A percentile compares a stretch with the other conserved stretches of the same genome.
Evolutionary conservation across 2,329 filamentous ascomycete genomes (phyloP).

Genomic region (Cyclaneusma minus): DNA sequence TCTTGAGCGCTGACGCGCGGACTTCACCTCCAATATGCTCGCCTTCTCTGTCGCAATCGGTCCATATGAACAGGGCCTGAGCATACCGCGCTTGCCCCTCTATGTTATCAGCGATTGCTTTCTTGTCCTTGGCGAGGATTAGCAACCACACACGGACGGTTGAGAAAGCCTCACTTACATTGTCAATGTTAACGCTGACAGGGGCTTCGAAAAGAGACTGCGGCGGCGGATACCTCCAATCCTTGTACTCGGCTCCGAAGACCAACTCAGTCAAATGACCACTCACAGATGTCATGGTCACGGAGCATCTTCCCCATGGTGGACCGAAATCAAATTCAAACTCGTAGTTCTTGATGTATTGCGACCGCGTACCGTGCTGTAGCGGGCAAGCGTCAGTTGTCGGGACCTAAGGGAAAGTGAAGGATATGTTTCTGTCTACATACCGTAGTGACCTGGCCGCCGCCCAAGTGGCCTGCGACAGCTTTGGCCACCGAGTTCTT

Average conservation of each 20-base stretch:
- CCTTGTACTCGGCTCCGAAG: conserved; percentile 58
- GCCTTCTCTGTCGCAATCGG: conserved; percentile 93
- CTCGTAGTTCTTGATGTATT: conserved; percentile 85
- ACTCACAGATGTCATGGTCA: conserved; percentile 86
- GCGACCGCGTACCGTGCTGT: conserved; percentile 53
- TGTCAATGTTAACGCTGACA: conserved; percentile 50
- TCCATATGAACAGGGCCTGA: conserved; percentile 87
- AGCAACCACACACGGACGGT: conserved; percentile 1
- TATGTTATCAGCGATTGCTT: conserved; percentile 72
- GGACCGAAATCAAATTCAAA: conserved; percentile 80
- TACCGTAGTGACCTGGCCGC: conserved; percentile 57
- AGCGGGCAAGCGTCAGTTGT: conserved; percentile 2
- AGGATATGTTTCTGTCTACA: conserved; percentile 16
- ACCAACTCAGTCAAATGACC: conserved; percentile 77
- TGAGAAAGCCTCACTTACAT: conserved; percentile 29
- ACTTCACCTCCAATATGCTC: conserved; percentile 94
- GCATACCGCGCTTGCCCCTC: conserved; percentile 57
- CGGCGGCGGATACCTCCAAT: conserved; percentile 72
- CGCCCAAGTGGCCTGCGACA: conserved; percentile 77
- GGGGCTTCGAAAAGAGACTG: conserved; percentile 67
- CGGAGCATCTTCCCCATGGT: conserved; percentile 65
- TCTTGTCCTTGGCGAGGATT: conserved; percentile 46
- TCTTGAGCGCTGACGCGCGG: conserved; percentile 59
- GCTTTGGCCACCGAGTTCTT: conserved; percentile 95
- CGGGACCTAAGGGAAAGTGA: conserved; percentile 3